phyloP scores from a whole-genome alignment of 192 early-diverging fungal genomes.

The Backusella psychrophila region DNA sequence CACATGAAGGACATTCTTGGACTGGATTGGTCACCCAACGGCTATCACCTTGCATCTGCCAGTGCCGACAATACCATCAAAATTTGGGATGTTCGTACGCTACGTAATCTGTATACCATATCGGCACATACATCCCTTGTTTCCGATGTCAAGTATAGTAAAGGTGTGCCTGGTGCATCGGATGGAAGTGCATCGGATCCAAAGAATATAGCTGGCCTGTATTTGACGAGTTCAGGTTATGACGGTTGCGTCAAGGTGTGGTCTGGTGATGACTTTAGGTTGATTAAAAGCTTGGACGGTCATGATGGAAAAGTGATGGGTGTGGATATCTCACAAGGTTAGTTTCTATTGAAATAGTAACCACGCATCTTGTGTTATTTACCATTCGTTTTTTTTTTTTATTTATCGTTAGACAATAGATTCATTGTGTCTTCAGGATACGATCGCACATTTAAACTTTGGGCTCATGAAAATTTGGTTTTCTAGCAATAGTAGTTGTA shows the following conservation, averaged over 20 bases:
- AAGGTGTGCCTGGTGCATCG: slow-evolving; percentile 32
- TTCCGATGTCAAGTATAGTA: slow-evolving; percentile 73
- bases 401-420: slow-evolving; percentile 58
- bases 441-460: slow-evolving; percentile 96
- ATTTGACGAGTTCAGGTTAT: slow-evolving; percentile 77
- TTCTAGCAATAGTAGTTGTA: slow-evolving; percentile 6
- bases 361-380: neutral
- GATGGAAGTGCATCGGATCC: slow-evolving; percentile 28
- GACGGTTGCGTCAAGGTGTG: slow-evolving; percentile 93
- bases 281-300: slow-evolving; percentile 82
- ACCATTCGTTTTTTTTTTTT: neutral
- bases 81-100: slow-evolving; percentile 88
- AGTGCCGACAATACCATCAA: slow-evolving; percentile 89
- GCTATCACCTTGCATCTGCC: slow-evolving; percentile 89
- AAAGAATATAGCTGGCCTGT: slow-evolving; percentile 61
- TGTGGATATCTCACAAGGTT: slow-evolving; percentile 69
- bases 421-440: slow-evolving; percentile 86
- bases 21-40: slow-evolving; percentile 92
- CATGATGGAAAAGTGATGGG: slow-evolving; percentile 90
- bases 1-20: slow-evolving; percentile 89
- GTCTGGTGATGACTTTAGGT: slow-evolving; percentile 92
- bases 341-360: neutral
- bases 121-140: slow-evolving; percentile 92
- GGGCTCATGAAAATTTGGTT: slow-evolving; percentile 52
- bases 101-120: slow-evolving; percentile 76